Evolutionary conservation across 2,329 filamentous ascomycete genomes (phyloP), one percentile per base, ranked within the genome.

Genomic region (Pezizomycotina sp.): DNA sequence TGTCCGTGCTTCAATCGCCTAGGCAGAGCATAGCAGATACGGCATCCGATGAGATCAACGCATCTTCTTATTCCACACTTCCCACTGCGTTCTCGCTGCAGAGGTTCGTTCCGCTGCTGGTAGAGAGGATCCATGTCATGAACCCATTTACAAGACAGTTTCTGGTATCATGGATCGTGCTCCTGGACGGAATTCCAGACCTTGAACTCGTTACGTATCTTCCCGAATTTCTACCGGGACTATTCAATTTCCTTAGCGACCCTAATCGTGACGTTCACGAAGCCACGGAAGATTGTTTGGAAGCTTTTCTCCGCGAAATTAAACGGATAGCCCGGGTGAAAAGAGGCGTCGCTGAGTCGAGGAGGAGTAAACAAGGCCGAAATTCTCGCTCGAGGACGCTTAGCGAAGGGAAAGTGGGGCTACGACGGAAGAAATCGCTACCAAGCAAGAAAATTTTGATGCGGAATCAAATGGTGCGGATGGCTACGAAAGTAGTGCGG

Each of bases 131-230:
- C 40, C 80, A 80, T 58, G 86, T 93, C 18, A 70, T 92, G 42
- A 93, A 92, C 52, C 84, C 91, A 0, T 95, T 91, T 54, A 93
- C 86, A 3, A 69, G 89, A 32, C 92, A 81, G 9, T 98, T 98
- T 51, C 66, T 98, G 9, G 89, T 98, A 2, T 83, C 82, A 20
- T 98, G 89, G 89, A 81, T 98, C 40, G 91, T 78, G 3, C 60
- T 98, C 10, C 66, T 98, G 13, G 89, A 98, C 56, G 93, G 84
- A 1, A 95, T 98, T 49, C 89, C 89, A 0, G 91, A 98, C 53
- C 64, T 98, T 26, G 91, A 98, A 57, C 71, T 98, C 13, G 86
- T 98, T 23, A 77, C 80, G 3, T 92, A 83, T 55, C 62, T 98
- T 15, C 91, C 89, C 1, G 82, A 86, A 31, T 98, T 98, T 52